Conservation (phyloP, 169 alveolate genomes). For the Sarcocystis neurona region DNA sequence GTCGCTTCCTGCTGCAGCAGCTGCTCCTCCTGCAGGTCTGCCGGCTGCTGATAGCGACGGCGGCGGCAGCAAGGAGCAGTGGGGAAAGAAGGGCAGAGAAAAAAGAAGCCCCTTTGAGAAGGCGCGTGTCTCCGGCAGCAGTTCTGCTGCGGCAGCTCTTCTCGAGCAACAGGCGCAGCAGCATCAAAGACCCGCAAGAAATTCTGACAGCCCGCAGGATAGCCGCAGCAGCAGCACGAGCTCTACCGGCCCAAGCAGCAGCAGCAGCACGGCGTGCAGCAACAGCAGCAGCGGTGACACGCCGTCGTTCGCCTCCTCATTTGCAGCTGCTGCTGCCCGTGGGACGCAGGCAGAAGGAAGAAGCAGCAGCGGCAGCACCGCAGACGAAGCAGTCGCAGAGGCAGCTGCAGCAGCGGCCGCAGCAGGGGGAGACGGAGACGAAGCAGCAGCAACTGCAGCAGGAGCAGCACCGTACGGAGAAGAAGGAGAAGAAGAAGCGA, state of each 20-base stretch:
- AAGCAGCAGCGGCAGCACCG: not conserved
- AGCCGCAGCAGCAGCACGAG: not conserved
- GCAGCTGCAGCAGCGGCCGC: not conserved
- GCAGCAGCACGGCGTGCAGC: not conserved
- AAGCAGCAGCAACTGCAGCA: not conserved
- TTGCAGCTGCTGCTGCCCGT: not conserved
- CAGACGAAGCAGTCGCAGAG: not conserved
- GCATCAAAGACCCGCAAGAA: not conserved
- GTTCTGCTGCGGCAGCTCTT: not conserved
- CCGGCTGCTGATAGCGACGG: not conserved
- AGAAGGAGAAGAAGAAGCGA: not conserved
- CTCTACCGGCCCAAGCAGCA: not conserved
- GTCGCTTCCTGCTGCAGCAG: no score
- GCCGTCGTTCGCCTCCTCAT: not conserved
- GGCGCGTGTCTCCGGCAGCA: not conserved
- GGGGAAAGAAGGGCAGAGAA: not conserved
- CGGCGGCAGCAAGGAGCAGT: not conserved
- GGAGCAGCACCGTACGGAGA: not conserved
- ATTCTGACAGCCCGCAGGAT: not conserved
- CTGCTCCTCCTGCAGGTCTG: not conserved
- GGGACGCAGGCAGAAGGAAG: not conserved
- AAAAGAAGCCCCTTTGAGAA: not conserved
- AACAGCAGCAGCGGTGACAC: not conserved
- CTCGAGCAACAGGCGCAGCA: not conserved
- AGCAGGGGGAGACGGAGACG: not conserved